Percentiles rank a stretch among this genome's conserved stretches.
phyloP scores from a whole-genome alignment of 2,329 filamentous ascomycete species.

The Amauroascus niger region DNA sequence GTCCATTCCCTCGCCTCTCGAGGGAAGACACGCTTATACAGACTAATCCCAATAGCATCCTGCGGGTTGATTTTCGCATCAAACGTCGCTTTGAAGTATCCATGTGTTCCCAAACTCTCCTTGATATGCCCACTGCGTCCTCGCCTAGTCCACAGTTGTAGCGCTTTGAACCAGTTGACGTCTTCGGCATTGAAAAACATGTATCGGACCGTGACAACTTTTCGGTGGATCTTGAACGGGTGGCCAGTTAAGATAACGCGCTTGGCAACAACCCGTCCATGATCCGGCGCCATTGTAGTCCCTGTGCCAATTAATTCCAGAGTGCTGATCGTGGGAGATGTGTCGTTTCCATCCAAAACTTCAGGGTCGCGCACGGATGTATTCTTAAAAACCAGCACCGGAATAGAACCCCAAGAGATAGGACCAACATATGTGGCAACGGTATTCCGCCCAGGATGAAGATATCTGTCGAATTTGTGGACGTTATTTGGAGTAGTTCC shows the following conservation, averaged over 20 bases:
- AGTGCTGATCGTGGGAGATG: slow-evolving; percentile 35
- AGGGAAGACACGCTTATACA: slow-evolving; percentile 81
- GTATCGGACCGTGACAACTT: slow-evolving; percentile 90
- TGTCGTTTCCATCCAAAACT: slow-evolving; percentile 36
- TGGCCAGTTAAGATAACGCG: slow-evolving; percentile 89
- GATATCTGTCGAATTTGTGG: slow-evolving; percentile 87
- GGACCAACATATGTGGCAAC: slow-evolving; percentile 86
- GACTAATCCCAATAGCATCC: slow-evolving; percentile 81
- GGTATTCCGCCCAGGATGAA: slow-evolving; percentile 82
- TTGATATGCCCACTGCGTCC: slow-evolving; percentile 87
- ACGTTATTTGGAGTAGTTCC: slow-evolving; percentile 92
- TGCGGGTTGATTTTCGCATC: slow-evolving; percentile 93
- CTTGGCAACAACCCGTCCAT: slow-evolving; percentile 76
- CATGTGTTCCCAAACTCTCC: slow-evolving; percentile 88
- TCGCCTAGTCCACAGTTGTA: slow-evolving; percentile 87
- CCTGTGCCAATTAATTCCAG: slow-evolving; percentile 76
- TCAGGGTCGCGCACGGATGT: slow-evolving; percentile 28
- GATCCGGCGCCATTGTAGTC: slow-evolving; percentile 68
- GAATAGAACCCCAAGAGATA: slow-evolving; percentile 85
- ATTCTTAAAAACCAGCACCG: slow-evolving; percentile 74
- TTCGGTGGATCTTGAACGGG: slow-evolving; percentile 98
- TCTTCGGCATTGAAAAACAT: slow-evolving; percentile 99
- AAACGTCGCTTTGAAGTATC: slow-evolving; percentile 99
- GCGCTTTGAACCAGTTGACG: slow-evolving; percentile 92
- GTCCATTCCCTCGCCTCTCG: slow-evolving; percentile 50